Evolutionary conservation across 805 yeast genomes (phyloP).

Genomic region (Pichia nakasei): DNA sequence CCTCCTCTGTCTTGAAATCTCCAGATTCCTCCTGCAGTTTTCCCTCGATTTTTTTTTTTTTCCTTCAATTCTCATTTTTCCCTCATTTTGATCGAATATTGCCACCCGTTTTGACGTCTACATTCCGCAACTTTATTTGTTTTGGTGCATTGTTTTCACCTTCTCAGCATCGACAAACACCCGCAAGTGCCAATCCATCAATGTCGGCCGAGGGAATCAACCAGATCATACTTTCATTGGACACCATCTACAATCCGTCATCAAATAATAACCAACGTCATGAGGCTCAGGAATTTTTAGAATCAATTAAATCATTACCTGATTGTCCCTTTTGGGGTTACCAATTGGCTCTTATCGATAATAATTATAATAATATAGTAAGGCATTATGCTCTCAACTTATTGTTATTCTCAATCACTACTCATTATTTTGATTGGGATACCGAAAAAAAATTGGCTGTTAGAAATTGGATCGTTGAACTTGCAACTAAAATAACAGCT

Average conservation of each 20-base stretch:
- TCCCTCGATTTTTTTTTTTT: too few species aligned
- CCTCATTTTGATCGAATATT: too few species aligned
- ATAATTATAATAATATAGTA: constrained; percentile 57
- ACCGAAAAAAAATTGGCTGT: constrained; percentile 54
- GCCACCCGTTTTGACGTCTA: too few species aligned
- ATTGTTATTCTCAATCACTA: constrained; percentile 61
- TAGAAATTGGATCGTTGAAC: constrained; percentile 77
- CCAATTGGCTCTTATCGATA: constrained; percentile 61
- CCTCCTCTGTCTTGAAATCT: too few species aligned
- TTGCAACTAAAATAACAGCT: constrained; percentile 49
- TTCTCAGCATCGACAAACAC: neutral
- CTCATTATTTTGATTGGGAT: constrained; percentile 47
- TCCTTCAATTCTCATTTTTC: too few species aligned
- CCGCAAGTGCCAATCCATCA: neutral
- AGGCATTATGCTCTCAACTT: constrained; percentile 86
- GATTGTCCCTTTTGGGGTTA: constrained; percentile 93
- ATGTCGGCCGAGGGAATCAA: constrained; percentile 41
- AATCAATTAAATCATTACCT: constrained; percentile 61
- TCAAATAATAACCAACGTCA: constrained; percentile 49
- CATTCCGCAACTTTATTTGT: too few species aligned
- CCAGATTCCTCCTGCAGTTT: too few species aligned
- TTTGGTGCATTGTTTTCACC: too few species aligned
- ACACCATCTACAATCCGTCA: constrained; percentile 58
- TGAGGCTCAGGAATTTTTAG: constrained; percentile 57
- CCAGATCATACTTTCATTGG: constrained; percentile 73